Evolutionary conservation across 2,329 filamentous ascomycete species (phyloP), one percentile per base, ranked within the genome.

Genomic region (Mycocentrospora acerina): DNA sequence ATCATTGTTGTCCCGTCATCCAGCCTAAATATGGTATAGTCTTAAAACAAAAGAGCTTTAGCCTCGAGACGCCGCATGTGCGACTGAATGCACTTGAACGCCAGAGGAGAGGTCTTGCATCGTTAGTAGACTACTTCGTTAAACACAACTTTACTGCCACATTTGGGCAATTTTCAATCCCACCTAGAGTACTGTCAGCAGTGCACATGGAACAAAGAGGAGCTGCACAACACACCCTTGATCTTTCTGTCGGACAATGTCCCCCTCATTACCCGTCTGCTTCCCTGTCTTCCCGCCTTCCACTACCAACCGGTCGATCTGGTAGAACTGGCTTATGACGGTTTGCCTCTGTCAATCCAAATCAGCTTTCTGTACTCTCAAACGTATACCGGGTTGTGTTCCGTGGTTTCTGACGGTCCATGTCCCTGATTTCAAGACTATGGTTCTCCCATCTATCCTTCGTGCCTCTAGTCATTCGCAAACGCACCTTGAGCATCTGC

Each of bases 311-410:
- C 83, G 79, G 64, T 97, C 90, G 47, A 94, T 70, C 71, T 96
- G 87, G 73, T 88, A 97, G 72, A 97, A 97, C 66, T 95, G 88
- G 65, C 90, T 94, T 62, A 98, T 82, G 34, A 93, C 79, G 9
- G 91, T 94, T 85, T 97, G 93, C 66, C 93, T 85, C 93, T 97
- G 73, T 57, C 44, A 19, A 22, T 11, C 28, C 35, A n/a, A 10
- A 64, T 78, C 46, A 79, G 70, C 58, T 61, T 37, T 22, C 38
- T 22, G 8, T 9, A 6, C 9, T 7, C 25, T 32, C 13, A 28
- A 3, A 9, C 12, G 14, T 3, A 9, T 11, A 12, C 18, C 14
- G 9, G 22, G 3, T 14, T 26, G 2, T 13, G 24, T 40, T 17
- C 19, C 7, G 19, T 12, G 11, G 6, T 13, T 30, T 17, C 17